Evolutionary conservation across 495 filamentous ascomycete genomes (phyloP).

Genomic region (Podospora pseudoanserina): DNA sequence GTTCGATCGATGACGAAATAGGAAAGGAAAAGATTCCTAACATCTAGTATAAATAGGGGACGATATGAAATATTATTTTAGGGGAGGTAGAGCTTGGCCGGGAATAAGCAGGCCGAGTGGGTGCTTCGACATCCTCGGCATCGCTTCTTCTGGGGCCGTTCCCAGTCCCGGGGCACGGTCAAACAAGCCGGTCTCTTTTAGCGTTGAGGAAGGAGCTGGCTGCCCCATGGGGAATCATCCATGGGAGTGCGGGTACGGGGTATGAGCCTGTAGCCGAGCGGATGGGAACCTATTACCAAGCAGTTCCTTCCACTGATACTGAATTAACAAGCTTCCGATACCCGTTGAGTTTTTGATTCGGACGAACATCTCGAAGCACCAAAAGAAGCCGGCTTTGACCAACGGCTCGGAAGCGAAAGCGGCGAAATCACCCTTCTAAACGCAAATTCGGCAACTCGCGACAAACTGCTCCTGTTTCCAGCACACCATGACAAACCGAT

Average conservation of each 20-base stretch:
- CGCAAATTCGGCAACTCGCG: background rate
- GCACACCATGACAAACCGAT: background rate
- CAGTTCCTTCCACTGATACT: background rate
- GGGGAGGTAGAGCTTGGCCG: background rate
- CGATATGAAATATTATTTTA: background rate
- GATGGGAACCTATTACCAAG: background rate
- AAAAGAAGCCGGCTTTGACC: background rate
- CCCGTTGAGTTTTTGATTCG: background rate
- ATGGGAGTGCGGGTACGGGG: background rate
- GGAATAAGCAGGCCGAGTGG: slow-evolving; percentile 5
- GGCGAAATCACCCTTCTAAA: background rate
- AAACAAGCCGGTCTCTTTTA: background rate
- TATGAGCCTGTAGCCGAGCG: too few relatives aligned
- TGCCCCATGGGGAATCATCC: background rate
- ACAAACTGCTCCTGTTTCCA: background rate
- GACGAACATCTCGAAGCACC: background rate
- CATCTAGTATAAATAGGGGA: background rate
- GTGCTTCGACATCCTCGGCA: slow-evolving; percentile 1
- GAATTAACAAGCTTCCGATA: background rate
- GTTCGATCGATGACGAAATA: background rate
- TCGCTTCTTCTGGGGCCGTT: background rate
- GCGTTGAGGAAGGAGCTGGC: background rate
- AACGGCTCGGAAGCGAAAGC: slow-evolving; percentile 1
- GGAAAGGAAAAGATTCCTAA: background rate
- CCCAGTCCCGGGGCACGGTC: too few relatives aligned